phyloP scores from a whole-genome alignment of 768 basidiomycete species.

The Multifurca ochricompacta region DNA sequence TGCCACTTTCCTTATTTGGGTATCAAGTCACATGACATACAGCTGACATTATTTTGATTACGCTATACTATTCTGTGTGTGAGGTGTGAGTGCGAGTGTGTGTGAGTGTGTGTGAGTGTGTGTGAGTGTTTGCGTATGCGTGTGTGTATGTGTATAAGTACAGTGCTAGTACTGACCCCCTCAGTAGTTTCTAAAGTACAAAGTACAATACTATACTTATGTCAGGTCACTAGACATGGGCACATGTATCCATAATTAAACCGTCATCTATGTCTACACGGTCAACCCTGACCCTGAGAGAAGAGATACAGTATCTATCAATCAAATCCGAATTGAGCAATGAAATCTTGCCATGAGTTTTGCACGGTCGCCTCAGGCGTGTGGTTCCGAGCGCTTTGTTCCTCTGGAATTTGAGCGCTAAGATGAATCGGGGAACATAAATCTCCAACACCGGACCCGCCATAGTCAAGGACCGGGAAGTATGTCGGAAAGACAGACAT shows the following conservation, averaged over 20 bases:
- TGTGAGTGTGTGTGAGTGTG: too few species aligned
- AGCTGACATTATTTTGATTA: too few species aligned
- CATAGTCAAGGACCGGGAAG: constrained; percentile 19
- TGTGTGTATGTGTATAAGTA: too few species aligned
- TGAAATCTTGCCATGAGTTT: constrained; percentile 26
- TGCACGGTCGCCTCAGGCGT: constrained; percentile 30
- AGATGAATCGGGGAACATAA: constrained; percentile 17
- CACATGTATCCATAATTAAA: background rate
- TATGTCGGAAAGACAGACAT: constrained; percentile 18
- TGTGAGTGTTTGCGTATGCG: too few species aligned
- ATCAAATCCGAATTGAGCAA: constrained; percentile 27
- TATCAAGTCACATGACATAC: background rate
- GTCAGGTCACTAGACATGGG: background rate
- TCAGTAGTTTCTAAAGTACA: background rate
- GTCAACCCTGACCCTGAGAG: too few species aligned
- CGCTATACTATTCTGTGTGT: too few species aligned
- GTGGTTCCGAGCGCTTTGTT: constrained; percentile 24
- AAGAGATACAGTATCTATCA: too few species aligned
- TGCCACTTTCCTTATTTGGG: background rate
- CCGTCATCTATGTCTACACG: background rate
- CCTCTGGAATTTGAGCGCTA: constrained; percentile 4
- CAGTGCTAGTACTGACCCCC: too few species aligned
- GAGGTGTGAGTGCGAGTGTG: too few species aligned
- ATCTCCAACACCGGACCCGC: background rate
- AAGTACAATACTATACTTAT: background rate